These are phyloP conservation scores for Scheffersomyces lignosus DNA, from an alignment of 805 yeast genomes.

Conservation along the genomic window DNA sequence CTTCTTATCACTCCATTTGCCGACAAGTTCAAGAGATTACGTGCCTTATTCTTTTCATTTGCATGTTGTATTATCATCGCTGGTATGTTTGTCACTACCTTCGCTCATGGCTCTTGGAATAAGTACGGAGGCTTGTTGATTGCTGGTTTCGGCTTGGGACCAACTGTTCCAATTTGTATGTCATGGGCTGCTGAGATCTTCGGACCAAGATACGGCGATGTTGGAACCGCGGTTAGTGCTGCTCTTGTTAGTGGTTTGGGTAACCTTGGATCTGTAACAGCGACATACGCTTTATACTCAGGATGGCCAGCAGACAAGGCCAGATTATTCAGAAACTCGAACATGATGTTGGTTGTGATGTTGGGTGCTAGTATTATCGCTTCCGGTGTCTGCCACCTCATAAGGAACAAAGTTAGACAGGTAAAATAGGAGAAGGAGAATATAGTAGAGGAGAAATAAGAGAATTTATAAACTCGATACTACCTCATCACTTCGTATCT, in stretches of 20 bases:
- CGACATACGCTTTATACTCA: constrained; percentile 79
- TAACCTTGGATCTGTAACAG: constrained; percentile 80
- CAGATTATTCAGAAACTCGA: constrained; percentile 63
- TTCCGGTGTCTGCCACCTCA: constrained; percentile 31
- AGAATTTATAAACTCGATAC: not conserved
- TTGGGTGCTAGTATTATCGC: constrained; percentile 69
- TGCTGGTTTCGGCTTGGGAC: constrained; percentile 86
- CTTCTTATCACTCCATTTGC: constrained; percentile 76
- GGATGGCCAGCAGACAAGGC: constrained; percentile 84
- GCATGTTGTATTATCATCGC: constrained; percentile 67
- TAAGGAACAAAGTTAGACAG: constrained; percentile 32
- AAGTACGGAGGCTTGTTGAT: constrained; percentile 78
- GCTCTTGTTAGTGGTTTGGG: constrained; percentile 88
- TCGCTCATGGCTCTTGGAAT: constrained; percentile 71
- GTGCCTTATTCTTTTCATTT: constrained; percentile 62
- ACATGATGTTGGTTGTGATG: constrained; percentile 82
- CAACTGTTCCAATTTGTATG: constrained; percentile 88
- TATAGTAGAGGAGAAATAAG: not conserved
- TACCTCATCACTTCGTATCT: not conserved
- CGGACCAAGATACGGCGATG: constrained; percentile 70
- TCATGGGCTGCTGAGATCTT: constrained; percentile 79
- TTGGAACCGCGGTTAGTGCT: constrained; percentile 79
- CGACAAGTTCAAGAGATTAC: constrained; percentile 58
- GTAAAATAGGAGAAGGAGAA: not conserved
- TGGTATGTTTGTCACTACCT: constrained; percentile 77